phyloP scores from a whole-genome alignment of 2,329 filamentous ascomycete genomes.

The Annulohypoxylon truncatum region DNA sequence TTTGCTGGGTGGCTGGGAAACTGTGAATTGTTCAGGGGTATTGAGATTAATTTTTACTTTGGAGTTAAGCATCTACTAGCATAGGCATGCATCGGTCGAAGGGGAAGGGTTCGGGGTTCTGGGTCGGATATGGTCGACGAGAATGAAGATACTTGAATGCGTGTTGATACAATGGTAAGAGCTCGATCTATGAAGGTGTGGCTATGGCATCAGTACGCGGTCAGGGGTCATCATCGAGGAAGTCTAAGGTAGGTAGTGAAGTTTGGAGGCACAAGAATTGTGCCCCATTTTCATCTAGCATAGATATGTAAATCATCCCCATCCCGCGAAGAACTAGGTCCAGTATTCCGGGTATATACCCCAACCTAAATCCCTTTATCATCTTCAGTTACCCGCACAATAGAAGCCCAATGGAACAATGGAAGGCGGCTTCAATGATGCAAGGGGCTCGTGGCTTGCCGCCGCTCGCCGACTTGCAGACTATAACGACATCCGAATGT shows the following conservation, averaged over 20 bases:
- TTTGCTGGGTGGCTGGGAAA: not conserved
- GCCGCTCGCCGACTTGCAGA: slow-evolving; percentile 39
- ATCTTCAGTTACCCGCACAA: slow-evolving; percentile 35
- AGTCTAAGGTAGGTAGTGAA: not conserved
- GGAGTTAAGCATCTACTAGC: not conserved
- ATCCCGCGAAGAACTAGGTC: slow-evolving; percentile 4
- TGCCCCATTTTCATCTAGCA: slow-evolving; percentile 1
- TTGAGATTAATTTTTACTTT: not conserved
- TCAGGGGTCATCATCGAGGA: not conserved
- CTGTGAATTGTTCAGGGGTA: not conserved
- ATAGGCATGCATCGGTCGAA: not conserved
- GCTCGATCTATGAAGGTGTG: not conserved
- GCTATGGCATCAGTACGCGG: slow-evolving; percentile 3
- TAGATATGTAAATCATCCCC: not conserved
- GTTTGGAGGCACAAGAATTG: not conserved
- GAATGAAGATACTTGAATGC: not conserved
- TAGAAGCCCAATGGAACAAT: slow-evolving; percentile 42
- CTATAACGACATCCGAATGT: slow-evolving; percentile 30
- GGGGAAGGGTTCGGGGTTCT: not conserved
- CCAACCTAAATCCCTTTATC: slow-evolving; percentile 6
- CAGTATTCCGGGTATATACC: slow-evolving; percentile 26
- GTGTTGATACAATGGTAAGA: not conserved
- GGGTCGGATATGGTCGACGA: not conserved
- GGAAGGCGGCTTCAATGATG: slow-evolving; percentile 34
- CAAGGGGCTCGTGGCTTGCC: slow-evolving; percentile 42